Evolutionary conservation across 2,329 filamentous ascomycete species (phyloP).

Genomic region (Cordyceps farinosa): DNA sequence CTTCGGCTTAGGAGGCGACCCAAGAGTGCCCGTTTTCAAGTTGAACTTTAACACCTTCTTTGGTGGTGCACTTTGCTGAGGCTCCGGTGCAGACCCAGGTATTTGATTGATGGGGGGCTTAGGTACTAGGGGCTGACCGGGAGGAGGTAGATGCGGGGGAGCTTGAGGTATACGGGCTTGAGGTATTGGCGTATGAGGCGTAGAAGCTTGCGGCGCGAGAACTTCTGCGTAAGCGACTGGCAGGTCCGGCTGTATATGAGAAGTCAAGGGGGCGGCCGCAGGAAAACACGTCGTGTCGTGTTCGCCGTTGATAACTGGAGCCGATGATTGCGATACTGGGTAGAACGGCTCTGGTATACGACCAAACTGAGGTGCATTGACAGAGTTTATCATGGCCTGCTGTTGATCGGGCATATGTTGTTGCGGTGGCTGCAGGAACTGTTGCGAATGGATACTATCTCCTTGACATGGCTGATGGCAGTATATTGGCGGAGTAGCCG

Average conservation of each 20-base stretch:
- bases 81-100: neutral
- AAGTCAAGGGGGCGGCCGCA: neutral
- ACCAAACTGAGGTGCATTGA: neutral
- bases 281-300: neutral
- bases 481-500: neutral
- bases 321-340: neutral
- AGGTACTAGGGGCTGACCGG: neutral
- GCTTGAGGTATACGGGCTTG: neutral
- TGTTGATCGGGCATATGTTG: neutral
- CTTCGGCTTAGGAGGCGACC: constrained; percentile 58
- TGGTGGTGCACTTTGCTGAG: neutral
- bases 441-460: neutral
- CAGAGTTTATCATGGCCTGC: neutral
- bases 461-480: neutral
- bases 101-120: neutral
- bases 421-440: neutral
- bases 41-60: constrained; percentile 56
- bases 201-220: neutral
- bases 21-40: constrained; percentile 58
- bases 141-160: neutral
- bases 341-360: neutral
- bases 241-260: neutral
- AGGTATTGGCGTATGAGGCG: neutral
- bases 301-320: too few species aligned
- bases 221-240: neutral